A percentile compares a stretch with the other conserved stretches of the same genome.
These are phyloP conservation scores for Lipomyces starkeyi DNA, from an alignment of 805 yeast species.

Conservation along the genomic window DNA sequence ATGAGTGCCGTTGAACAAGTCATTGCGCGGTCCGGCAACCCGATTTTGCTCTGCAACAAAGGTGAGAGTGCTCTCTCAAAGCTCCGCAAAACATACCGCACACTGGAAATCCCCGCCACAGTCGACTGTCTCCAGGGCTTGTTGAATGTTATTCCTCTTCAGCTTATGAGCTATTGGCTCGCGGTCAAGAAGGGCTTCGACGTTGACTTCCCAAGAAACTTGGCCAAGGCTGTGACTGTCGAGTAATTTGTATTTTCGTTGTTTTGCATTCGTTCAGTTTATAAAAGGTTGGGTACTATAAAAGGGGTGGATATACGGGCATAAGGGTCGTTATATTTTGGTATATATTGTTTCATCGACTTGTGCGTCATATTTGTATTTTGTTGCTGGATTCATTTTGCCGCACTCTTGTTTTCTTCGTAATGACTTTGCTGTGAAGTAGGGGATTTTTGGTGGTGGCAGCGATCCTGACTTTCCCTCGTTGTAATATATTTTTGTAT, in stretches of 20 bases:
- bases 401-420: neutral
- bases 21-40: constrained; percentile 96
- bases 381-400: neutral
- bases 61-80: constrained; percentile 59
- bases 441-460: neutral
- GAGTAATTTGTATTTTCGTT: constrained; percentile 57
- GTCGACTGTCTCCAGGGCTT: constrained; percentile 98
- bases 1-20: constrained; percentile 96
- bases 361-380: neutral
- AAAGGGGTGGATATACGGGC: neutral
- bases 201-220: constrained; percentile 98
- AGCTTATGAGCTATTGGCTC: constrained; percentile 94
- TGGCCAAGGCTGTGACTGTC: constrained; percentile 98
- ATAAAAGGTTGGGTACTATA: neutral
- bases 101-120: constrained; percentile 89
- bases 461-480: neutral
- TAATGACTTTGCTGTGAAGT: neutral
- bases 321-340: neutral
- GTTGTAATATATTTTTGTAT: neutral
- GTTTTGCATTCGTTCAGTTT: neutral
- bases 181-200: constrained; percentile 94
- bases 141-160: constrained; percentile 91
- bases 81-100: constrained; percentile 45
- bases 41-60: constrained; percentile 89
- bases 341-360: neutral